Conservation (phyloP, 2,329 filamentous ascomycete genomes). For the Catunica adiposa region DNA sequence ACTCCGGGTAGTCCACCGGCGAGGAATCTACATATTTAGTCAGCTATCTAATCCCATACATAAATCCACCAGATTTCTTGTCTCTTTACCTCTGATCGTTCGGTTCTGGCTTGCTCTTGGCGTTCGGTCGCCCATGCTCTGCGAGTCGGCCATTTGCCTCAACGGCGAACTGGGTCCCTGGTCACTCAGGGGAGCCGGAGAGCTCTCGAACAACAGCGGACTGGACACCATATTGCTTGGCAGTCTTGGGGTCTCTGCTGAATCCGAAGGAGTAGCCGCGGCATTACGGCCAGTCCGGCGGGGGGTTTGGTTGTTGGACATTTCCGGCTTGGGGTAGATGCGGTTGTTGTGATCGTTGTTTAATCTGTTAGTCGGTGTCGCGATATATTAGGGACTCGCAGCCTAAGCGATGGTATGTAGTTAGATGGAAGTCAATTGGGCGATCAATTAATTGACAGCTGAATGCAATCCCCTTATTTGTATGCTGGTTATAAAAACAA, state of each 20-base stretch:
- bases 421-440: background rate
- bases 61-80: background rate
- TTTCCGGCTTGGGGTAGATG: too few species aligned
- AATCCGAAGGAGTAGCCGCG: conserved; percentile 11
- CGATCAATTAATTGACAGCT: too few species aligned
- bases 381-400: background rate
- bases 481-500: background rate
- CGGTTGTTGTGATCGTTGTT: background rate
- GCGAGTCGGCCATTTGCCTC: conserved; percentile 39
- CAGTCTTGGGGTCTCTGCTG: conserved; percentile 10
- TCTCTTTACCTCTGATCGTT: conserved; percentile 8
- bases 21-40: conserved; percentile 55
- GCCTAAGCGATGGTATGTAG: too few species aligned
- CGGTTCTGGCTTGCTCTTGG: conserved; percentile 41
- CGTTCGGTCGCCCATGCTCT: conserved; percentile 39
- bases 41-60: background rate
- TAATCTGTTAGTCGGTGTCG: background rate
- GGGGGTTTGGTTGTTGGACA: conserved; percentile 13
- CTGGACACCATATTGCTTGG: conserved; percentile 47
- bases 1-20: conserved; percentile 77
- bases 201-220: conserved; percentile 58
- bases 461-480: background rate
- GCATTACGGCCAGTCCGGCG: conserved; percentile 7
- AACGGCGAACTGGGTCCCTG: conserved; percentile 28
- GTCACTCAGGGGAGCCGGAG: conserved; percentile 23